Evolutionary conservation across 2,329 filamentous ascomycete genomes (phyloP), one percentile per base, ranked within the genome.

Genomic region (Alternaria solani): DNA sequence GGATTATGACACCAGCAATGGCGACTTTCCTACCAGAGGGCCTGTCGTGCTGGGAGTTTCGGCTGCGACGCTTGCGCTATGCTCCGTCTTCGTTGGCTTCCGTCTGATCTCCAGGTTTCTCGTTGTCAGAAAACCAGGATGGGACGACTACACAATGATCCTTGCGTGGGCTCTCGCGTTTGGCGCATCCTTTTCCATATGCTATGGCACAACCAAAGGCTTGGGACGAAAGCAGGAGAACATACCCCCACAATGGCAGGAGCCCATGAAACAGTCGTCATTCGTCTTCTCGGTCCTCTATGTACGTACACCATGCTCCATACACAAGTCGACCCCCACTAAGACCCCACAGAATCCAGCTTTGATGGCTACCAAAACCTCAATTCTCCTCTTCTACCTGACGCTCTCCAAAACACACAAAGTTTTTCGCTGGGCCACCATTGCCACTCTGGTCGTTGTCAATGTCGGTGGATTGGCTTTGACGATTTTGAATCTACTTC

Each of bases 321-420:
- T 42, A 20, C 62, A 23, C 5, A 49, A 16, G 51, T 41, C 51
- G 46, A 14, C 53, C 36, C 36, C 11, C 49, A 51, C 61, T 76
- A 55, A 75, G 44, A 65, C 59, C 53, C 51, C 36, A n/a, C 70
- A 94, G 89, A 96, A 97, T 74, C 93, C 93, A 12, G 90, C 92
- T 4, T 83, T 97, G 57, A 96, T 96, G 92, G 89, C 91, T 3
- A 93, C 92, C 51, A 97, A 97, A 80, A 93, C 92, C 0, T 96
- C 93, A n/a, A 92, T 97, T 69, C 84, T 97, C 59, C 85, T 95
- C 54, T 97, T 97, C 78, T 97, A 96, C 79, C 84, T 97, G 51
- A 89, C 90, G 41, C 84, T 97, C 48, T 91, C 92, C 26, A 90
- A 89, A 70, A 91, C 92, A 60, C 88, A 96, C 67, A 87, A 88